Percentiles rank a stretch among this genome's conserved stretches.
These are phyloP conservation scores for Acanthamoeba healyi DNA, from an alignment of 208 protist species.

Conservation along the genomic window DNA sequence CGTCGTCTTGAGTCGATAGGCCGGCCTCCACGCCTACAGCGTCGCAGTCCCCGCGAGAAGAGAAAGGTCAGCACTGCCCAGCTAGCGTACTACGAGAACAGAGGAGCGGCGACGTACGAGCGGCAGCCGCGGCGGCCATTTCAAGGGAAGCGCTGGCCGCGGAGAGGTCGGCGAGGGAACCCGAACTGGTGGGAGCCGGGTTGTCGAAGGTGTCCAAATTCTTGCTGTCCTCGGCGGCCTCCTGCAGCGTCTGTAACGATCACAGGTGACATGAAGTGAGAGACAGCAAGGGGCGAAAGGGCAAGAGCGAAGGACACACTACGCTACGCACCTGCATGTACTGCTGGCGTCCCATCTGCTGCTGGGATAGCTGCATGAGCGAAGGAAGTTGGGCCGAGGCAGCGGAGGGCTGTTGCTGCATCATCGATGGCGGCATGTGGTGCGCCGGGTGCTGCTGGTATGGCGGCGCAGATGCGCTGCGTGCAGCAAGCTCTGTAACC, in stretches of 20 bases:
- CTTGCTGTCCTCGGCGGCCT: slow-evolving; percentile 54
- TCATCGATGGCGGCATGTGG: not conserved
- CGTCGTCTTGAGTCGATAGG: not conserved
- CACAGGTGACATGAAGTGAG: too few relatives aligned
- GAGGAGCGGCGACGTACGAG: not conserved
- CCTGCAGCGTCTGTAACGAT: too few relatives aligned
- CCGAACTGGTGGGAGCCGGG: not conserved
- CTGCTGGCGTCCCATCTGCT: slow-evolving; percentile 4
- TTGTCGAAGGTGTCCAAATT: slow-evolving; percentile 51
- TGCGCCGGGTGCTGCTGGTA: not conserved
- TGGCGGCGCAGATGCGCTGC: not conserved
- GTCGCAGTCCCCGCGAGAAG: too few relatives aligned
- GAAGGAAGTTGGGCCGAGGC: not conserved
- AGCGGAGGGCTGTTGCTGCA: not conserved
- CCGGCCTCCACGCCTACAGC: not conserved
- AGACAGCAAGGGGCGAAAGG: too few relatives aligned
- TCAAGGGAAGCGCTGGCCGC: slow-evolving; percentile 20
- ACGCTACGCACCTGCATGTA: too few relatives aligned
- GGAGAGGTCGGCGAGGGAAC: slow-evolving; percentile 26
- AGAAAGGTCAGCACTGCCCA: not conserved
- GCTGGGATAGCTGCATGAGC: slow-evolving; percentile 6
- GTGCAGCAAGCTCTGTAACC: not conserved
- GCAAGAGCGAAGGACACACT: too few relatives aligned
- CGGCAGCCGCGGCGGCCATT: slow-evolving; percentile 23
- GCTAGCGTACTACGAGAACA: not conserved